A percentile compares a stretch with the other conserved stretches of the same genome.
Evolutionary conservation across 2,329 filamentous ascomycete species (phyloP).

Genomic region (Fusarium floridanum): DNA sequence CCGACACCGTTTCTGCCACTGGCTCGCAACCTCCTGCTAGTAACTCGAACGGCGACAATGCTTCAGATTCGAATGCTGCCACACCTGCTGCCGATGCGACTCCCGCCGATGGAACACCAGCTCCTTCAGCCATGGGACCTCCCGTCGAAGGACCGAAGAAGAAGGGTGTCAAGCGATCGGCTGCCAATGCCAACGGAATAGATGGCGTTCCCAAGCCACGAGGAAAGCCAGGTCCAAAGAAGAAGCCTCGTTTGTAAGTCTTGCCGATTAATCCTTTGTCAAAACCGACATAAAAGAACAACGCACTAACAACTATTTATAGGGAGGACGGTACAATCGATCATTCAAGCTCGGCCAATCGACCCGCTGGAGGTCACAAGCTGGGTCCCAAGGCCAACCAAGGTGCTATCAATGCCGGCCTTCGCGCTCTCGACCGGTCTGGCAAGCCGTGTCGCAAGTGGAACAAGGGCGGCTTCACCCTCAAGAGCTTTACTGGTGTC

Average conservation of each 20-base stretch:
- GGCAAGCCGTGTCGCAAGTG: conserved; percentile 94
- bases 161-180: conserved; percentile 79
- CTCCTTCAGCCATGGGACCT: conserved; percentile 69
- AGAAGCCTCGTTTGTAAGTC: conserved; percentile 93
- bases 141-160: conserved; percentile 76
- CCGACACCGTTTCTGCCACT: conserved; percentile 55
- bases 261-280: background rate
- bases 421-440: conserved; percentile 91
- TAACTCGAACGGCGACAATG: conserved; percentile 66
- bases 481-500: conserved; percentile 94
- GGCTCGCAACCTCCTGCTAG: conserved; percentile 47
- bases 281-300: conserved; percentile 7
- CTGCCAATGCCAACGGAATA: conserved; percentile 72
- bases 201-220: conserved; percentile 77
- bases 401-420: conserved; percentile 95
- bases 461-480: conserved; percentile 82
- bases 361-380: conserved; percentile 75
- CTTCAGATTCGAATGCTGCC: conserved; percentile 70
- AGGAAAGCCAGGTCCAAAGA: conserved; percentile 95
- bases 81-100: conserved; percentile 70
- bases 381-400: conserved; percentile 97
- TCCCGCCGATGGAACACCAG: conserved; percentile 62
- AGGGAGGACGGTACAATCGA: conserved; percentile 76
- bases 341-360: conserved; percentile 62
- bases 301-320: conserved; percentile 46